These are phyloP conservation scores for Tremellales sp. DNA, from an alignment of 1,284 basidiomycete species.

Conservation along the genomic window DNA sequence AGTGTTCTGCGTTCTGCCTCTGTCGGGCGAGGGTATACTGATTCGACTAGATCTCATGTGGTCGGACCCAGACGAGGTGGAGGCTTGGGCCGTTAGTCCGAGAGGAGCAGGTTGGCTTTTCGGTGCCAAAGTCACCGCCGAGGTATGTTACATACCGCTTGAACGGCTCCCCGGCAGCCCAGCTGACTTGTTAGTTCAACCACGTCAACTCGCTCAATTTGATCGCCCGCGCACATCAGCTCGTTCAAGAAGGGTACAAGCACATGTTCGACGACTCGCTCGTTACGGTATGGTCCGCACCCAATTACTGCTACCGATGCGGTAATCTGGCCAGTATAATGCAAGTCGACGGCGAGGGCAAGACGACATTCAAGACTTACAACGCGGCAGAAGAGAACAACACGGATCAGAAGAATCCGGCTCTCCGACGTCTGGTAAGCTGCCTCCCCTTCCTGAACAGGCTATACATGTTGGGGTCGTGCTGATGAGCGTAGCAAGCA, in stretches of 20 bases:
- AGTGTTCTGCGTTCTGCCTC: background rate
- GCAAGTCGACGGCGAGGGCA: conserved; percentile 57
- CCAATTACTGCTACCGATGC: conserved; percentile 88
- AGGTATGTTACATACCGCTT: conserved; percentile 54
- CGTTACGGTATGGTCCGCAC: conserved; percentile 96
- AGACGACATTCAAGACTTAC: conserved; percentile 69
- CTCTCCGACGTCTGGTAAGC: conserved; percentile 39
- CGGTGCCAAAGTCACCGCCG: conserved; percentile 75
- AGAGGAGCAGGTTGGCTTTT: conserved; percentile 97
- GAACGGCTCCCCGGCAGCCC: background rate
- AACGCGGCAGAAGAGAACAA: conserved; percentile 81
- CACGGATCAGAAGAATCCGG: conserved; percentile 56
- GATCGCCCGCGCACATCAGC: conserved; percentile 89
- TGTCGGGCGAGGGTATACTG: background rate
- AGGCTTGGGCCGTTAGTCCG: conserved; percentile 92
- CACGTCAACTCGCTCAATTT: conserved; percentile 78
- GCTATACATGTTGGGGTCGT: background rate
- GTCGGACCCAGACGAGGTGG: conserved; percentile 94
- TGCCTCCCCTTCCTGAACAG: background rate
- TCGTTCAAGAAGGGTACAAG: conserved; percentile 96
- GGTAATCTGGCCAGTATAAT: conserved; percentile 77
- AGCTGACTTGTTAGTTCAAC: conserved; percentile 64
- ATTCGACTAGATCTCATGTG: conserved; percentile 88
- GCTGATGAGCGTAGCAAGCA: conserved; percentile 20
- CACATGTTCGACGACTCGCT: conserved; percentile 94